Evolutionary conservation across 202 grass and related monocot species (phyloP), one percentile per base, ranked within the genome.

Genomic region (Tripidium arundinaceum): DNA sequence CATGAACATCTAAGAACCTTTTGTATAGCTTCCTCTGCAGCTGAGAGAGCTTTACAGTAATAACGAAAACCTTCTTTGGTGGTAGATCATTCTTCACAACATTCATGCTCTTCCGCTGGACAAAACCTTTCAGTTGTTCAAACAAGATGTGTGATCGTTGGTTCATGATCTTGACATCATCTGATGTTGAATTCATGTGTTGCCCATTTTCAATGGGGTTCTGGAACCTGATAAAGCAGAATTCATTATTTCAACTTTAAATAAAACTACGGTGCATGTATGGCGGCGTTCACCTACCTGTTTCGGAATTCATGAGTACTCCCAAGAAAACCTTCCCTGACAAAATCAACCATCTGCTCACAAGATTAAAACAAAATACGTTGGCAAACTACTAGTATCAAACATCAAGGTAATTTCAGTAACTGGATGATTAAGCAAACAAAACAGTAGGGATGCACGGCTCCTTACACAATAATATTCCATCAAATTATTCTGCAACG

Each of bases 161-260:
- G 74, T 98, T 98, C 95, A 95, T 98, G 71, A 91, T 90, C 88
- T 93, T 98, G 22, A 98, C 95, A 81, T 98, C 95, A 82, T 91
- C 86, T 74, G 84, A 83, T 45, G 96, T 95, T 75, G 96, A 95
- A 90, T 98, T 98, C 36, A 86, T 89, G 75, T 98, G 96, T 50
- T 98, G 92, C 39, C 96, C 96, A 89, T 98, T 95, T 92, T 98
- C 96, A 72, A 98, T 98, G 58, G 96, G 96, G 71, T 98, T 98
- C 84, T 98, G 96, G 77, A 98, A 98, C 96, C 96, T 98, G 74
- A 80, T 77, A 68, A 14, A 67, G 11, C n/a, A 72, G 46, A 71
- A 76, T 25, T 76, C 68, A 49, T 62, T 39, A 69, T 69, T 78
- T 52, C 36, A 47, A 24, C 29, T 62, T 65, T 13, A 37, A 79